phyloP scores from a whole-genome alignment of 768 basidiomycete genomes.

The Pleurotus eryngii region DNA sequence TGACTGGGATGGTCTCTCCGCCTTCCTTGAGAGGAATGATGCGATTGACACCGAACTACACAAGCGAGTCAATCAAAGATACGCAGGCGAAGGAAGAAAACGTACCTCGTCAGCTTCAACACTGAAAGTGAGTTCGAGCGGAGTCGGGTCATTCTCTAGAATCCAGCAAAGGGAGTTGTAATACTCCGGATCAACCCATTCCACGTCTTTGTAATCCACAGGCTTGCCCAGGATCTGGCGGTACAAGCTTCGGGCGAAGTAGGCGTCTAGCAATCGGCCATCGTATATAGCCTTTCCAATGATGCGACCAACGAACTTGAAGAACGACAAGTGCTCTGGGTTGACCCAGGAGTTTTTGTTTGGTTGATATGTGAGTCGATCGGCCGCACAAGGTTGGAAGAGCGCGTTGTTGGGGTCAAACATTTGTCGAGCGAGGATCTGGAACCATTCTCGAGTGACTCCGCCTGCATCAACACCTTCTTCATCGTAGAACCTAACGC shows the following conservation, averaged over 20 bases:
- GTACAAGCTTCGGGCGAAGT: constrained; percentile 96
- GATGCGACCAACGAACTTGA: constrained; percentile 97
- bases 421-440: constrained; percentile 96
- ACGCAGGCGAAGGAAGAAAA: constrained; percentile 13
- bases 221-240: constrained; percentile 91
- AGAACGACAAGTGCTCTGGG: constrained; percentile 93
- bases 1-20: constrained; percentile 83
- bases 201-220: constrained; percentile 94
- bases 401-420: constrained; percentile 98
- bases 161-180: constrained; percentile 99
- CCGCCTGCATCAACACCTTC: constrained; percentile 99
- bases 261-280: constrained; percentile 92
- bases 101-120: constrained; percentile 92
- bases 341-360: constrained; percentile 94
- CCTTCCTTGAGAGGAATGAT: constrained; percentile 84
- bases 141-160: constrained; percentile 89
- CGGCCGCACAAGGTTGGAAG: constrained; percentile 97
- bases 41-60: constrained; percentile 86
- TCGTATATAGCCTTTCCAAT: constrained; percentile 99
- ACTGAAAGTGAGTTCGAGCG: constrained; percentile 87
- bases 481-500: constrained; percentile 93
- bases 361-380: constrained; percentile 93
- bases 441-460: constrained; percentile 98
- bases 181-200: constrained; percentile 98
- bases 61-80: constrained; percentile 11